Percentiles rank a stretch among this genome's conserved stretches.
These are phyloP conservation scores for Stenocarpella maydis DNA, from an alignment of 2,329 filamentous ascomycete genomes.

Conservation along the genomic window DNA sequence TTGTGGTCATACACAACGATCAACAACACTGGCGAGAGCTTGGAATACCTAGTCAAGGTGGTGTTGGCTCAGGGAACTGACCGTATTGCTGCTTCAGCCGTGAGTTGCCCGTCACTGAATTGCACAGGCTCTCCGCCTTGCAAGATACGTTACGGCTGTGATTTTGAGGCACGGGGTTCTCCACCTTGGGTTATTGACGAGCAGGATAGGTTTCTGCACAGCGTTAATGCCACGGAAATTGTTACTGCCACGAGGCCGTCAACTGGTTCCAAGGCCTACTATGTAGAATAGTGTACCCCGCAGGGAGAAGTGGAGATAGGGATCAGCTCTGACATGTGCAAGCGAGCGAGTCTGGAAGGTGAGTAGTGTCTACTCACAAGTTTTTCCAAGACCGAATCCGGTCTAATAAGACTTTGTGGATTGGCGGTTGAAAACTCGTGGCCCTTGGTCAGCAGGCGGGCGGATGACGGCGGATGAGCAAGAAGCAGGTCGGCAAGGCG, in stretches of 20 bases:
- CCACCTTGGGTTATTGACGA: background rate
- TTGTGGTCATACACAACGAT: background rate
- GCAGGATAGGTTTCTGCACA: background rate
- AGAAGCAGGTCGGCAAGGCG: background rate
- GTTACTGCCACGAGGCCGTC: background rate
- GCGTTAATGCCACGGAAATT: background rate
- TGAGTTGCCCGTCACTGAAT: background rate
- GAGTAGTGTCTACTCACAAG: no score
- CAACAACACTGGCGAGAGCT: background rate
- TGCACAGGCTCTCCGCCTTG: background rate
- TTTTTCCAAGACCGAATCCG: no score
- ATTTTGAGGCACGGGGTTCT: background rate
- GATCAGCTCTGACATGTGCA: no score
- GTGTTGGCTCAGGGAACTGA: background rate
- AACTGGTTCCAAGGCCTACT: background rate
- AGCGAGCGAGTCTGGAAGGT: background rate
- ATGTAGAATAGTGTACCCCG: background rate
- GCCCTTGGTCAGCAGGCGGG: background rate
- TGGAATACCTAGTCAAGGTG: background rate
- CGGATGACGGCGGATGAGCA: background rate
- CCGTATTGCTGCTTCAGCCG: rapidly evolving
- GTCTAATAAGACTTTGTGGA: background rate
- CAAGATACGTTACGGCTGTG: no score
- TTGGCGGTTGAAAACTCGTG: background rate
- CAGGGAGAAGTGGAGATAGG: background rate